Base-by-base conservation (phyloP, 2,329 filamentous ascomycete species). In the Trichoderma citrinoviride region DNA sequence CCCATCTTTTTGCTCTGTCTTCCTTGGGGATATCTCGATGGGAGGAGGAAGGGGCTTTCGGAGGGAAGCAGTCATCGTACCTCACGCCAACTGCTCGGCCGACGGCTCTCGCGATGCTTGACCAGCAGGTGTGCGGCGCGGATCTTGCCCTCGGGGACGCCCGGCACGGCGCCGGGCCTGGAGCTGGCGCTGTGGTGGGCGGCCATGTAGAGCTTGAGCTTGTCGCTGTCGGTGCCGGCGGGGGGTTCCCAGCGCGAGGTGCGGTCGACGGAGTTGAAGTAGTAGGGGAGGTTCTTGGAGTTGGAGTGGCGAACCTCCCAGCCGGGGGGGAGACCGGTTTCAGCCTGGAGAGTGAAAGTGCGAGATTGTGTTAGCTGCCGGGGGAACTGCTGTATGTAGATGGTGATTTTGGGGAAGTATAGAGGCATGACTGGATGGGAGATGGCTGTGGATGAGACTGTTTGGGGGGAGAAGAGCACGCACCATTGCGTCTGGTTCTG, bases 221-320 rank as follows among this genome's bases (percentile, higher is more conserved):
- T 92, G 72, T 97, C 93, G 65, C 91, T 91, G 79, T 99, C 92
- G 71, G 93, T 95, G 69, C 89, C 91, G 50, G 86, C 77, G 8
- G 95, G 95, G 3, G 95, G 94, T 76, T 98, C 95, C 95, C 95
- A 99, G 79, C 92, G 87, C 68, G 95, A 98, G 76, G 92, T 88
- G 77, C 93, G 94, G 68, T 92, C 91, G 71, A 80, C 81, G 52
- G 90, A 82, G 80, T 97, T 96, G 89, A 97, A 98, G 83, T 98
- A 99, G 84, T 99, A 99, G 43, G 95, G 95, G 41, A 98, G 90
- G 80, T 96, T 96, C 83, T 97, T 98, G 79, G 92, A 96, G 83
- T 97, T 96, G 78, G 92, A 97, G 81, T 96, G 92, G 77, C 95
- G 92, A 75, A 99, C 92, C 81, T 98, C 95, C 93, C 94, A 97